Conservation (phyloP, 352 stramenopile genomes). For the Globisporangium megalacanthum region DNA sequence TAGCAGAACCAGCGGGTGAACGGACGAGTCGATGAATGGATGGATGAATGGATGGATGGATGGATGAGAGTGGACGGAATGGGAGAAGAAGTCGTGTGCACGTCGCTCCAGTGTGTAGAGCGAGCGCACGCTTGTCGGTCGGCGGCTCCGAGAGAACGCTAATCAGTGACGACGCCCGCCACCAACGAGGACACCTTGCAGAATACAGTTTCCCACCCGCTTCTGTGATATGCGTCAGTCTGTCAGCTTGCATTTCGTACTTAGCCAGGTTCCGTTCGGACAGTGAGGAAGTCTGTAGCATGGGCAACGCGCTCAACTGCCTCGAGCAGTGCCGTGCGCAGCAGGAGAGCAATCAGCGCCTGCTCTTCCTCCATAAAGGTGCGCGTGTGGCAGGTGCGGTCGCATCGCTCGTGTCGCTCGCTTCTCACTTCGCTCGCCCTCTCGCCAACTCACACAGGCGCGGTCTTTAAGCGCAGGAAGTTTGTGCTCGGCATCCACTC, state of each 20-base stretch:
- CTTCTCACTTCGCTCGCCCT: slow-evolving; percentile 1
- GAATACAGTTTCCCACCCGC: slow-evolving; percentile 6
- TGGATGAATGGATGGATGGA: slow-evolving; percentile 7
- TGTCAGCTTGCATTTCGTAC: background rate
- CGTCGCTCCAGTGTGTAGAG: background rate
- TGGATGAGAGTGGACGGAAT: slow-evolving; percentile 7
- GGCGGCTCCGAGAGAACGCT: background rate
- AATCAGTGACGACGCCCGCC: background rate
- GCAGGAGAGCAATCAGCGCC: slow-evolving; percentile 53
- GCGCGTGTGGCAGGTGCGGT: background rate
- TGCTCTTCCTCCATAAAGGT: slow-evolving; percentile 77
- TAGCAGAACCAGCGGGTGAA: too few relatives aligned
- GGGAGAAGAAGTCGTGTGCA: background rate
- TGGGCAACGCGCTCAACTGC: slow-evolving; percentile 83
- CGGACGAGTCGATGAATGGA: slow-evolving; percentile 9
- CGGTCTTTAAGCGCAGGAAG: slow-evolving; percentile 73
- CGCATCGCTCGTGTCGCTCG: background rate
- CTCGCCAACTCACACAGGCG: too few relatives aligned
- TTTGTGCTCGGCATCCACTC: slow-evolving; percentile 59
- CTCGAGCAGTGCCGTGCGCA: slow-evolving; percentile 66
- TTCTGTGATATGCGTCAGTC: background rate
- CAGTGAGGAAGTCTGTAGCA: slow-evolving; percentile 5
- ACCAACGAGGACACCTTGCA: background rate
- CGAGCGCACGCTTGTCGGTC: background rate
- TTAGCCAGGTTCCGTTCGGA: background rate